phyloP scores from a whole-genome alignment of 495 filamentous ascomycete species.

The Monascus purpureus region DNA sequence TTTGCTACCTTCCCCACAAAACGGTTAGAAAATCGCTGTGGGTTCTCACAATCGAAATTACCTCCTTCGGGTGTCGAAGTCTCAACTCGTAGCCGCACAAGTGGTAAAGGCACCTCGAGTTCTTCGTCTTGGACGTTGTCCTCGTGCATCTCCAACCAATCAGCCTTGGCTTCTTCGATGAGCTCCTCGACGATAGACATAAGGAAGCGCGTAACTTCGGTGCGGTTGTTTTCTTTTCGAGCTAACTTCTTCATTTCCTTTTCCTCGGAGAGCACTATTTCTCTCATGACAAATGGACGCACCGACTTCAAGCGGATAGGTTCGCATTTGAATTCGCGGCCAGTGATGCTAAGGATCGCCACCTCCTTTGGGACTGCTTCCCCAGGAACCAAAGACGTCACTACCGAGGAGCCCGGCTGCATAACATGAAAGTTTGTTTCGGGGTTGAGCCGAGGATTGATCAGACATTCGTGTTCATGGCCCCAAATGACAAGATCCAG shows the following conservation, averaged over 20 bases:
- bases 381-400: slow-evolving; percentile 78
- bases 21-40: slow-evolving; percentile 89
- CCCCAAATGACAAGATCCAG: slow-evolving; percentile 91
- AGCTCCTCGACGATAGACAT: slow-evolving; percentile 66
- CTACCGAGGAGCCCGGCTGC: slow-evolving; percentile 92
- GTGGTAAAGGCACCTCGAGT: slow-evolving; percentile 50
- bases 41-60: slow-evolving; percentile 84
- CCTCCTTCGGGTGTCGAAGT: slow-evolving; percentile 78
- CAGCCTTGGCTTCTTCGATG: slow-evolving; percentile 67
- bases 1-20: slow-evolving; percentile 88
- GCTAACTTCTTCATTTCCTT: slow-evolving; percentile 62
- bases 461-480: slow-evolving; percentile 93
- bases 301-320: slow-evolving; percentile 76
- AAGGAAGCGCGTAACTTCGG: slow-evolving; percentile 62
- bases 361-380: slow-evolving; percentile 90
- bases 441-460: slow-evolving; percentile 66
- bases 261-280: slow-evolving; percentile 66
- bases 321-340: slow-evolving; percentile 68
- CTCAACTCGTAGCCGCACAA: slow-evolving; percentile 84
- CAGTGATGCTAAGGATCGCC: slow-evolving; percentile 69
- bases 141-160: slow-evolving; percentile 65
- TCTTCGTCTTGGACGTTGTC: slow-evolving; percentile 41
- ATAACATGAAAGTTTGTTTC: slow-evolving; percentile 90
- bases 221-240: slow-evolving; percentile 67
- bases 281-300: slow-evolving; percentile 76